Percentiles rank a stretch among this genome's conserved stretches.
phyloP scores from a whole-genome alignment of 805 yeast species.

The Grigorovia transvaalensis region DNA sequence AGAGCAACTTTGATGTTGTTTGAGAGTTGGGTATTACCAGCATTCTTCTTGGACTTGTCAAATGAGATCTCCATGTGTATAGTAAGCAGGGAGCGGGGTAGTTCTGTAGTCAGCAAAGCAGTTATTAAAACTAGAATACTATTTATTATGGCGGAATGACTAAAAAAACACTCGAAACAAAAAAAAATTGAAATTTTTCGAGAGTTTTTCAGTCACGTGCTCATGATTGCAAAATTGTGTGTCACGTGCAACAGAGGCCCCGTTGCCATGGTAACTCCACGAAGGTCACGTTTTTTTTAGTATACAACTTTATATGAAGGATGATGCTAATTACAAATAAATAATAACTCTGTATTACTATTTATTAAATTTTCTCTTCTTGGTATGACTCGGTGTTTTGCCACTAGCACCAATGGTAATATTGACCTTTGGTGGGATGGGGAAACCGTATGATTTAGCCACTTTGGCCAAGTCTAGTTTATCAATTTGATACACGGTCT shows the following conservation, averaged over 20 bases:
- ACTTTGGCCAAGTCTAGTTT: conserved; percentile 89
- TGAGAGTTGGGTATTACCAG: conserved; percentile 15
- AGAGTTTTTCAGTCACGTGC: too few species aligned
- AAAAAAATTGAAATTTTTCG: too few species aligned
- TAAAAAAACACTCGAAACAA: too few species aligned
- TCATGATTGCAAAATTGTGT: too few species aligned
- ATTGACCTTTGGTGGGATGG: conserved; percentile 92
- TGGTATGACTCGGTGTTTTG: conserved; percentile 33
- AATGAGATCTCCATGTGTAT: conserved; percentile 13
- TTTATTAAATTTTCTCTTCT: conserved; percentile 14
- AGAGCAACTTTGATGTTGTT: conserved; percentile 27
- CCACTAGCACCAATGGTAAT: conserved; percentile 93
- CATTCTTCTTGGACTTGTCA: conserved; percentile 19
- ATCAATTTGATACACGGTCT: conserved; percentile 93
- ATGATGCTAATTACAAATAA: too few species aligned
- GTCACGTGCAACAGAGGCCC: too few species aligned
- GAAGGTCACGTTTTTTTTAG: too few species aligned
- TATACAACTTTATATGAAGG: too few species aligned
- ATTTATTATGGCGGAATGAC: too few species aligned
- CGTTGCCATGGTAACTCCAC: too few species aligned
- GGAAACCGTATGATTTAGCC: conserved; percentile 91
- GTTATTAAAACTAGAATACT: too few species aligned
- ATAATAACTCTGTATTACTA: not conserved
- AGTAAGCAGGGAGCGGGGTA: not conserved
- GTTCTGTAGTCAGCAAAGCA: too few species aligned